These are phyloP conservation scores for Cucumis hystrix DNA, from an alignment of 306 rosid genomes.

Conservation along the genomic window DNA sequence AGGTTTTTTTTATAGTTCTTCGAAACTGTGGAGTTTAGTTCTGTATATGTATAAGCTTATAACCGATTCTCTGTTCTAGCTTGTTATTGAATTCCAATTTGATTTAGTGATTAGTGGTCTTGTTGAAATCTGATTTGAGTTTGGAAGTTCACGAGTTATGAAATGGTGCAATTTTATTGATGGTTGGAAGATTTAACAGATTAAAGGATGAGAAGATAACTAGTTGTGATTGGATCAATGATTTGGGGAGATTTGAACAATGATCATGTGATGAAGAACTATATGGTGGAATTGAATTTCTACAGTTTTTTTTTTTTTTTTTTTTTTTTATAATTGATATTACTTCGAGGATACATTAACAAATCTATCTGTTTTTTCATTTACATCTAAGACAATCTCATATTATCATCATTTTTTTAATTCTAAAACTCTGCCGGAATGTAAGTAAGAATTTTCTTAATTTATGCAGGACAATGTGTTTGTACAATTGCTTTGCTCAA, in stretches of 20 bases:
- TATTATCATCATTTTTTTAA: neutral
- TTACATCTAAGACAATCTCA: neutral
- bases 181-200: neutral
- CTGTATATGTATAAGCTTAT: neutral
- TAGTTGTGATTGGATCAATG: neutral
- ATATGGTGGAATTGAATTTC: neutral
- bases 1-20: neutral
- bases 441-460: neutral
- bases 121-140: neutral
- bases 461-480: conserved; percentile 73
- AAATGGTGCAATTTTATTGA: neutral
- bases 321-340: neutral
- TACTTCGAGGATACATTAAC: neutral
- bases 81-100: neutral
- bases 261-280: neutral
- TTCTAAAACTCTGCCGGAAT: neutral
- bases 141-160: neutral
- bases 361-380: neutral
- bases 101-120: neutral
- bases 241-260: neutral
- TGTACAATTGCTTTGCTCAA: conserved; percentile 82
- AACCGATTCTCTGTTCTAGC: neutral
- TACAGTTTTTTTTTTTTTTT: neutral
- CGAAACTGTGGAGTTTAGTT: neutral
- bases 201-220: neutral